Conservation (phyloP, 805 yeast species). For the Sugiyamaella boreocaroliniensis region DNA sequence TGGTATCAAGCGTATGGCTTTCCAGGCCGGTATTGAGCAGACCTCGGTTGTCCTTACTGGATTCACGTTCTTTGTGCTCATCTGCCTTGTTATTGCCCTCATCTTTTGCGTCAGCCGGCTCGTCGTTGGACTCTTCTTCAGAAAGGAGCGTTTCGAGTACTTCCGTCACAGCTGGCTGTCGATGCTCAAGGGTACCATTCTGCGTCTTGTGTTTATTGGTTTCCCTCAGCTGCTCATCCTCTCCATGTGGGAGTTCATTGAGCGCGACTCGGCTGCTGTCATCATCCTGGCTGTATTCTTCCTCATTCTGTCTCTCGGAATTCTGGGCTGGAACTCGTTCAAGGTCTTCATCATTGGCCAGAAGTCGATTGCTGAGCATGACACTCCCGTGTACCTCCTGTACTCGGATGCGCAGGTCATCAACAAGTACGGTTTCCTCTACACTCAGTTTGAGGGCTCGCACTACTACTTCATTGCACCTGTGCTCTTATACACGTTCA, state of each 20-base stretch:
- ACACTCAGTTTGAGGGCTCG: conserved; percentile 78
- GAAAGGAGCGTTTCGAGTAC: conserved; percentile 35
- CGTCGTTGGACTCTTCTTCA: conserved; percentile 27
- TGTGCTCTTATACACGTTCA: conserved; percentile 49
- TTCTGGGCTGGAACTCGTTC: conserved; percentile 59
- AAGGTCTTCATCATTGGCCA: conserved; percentile 60
- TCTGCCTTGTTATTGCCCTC: conserved; percentile 65
- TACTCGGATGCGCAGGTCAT: conserved; percentile 71
- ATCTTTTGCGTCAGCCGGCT: conserved; percentile 51
- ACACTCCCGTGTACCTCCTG: conserved; percentile 80
- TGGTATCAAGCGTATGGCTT: conserved; percentile 83
- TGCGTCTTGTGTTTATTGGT: conserved; percentile 76
- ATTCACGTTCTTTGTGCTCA: conserved; percentile 73
- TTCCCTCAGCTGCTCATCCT: conserved; percentile 74
- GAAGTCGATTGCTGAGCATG: conserved; percentile 49
- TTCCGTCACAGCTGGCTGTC: conserved; percentile 51
- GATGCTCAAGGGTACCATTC: conserved; percentile 69
- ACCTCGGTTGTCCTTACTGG: conserved; percentile 83
- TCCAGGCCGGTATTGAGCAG: conserved; percentile 66
- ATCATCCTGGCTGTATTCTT: conserved; percentile 73
- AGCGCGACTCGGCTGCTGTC: conserved; percentile 80
- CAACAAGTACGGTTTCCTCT: conserved; percentile 79
- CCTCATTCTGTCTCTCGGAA: conserved; percentile 51
- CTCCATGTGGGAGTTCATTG: conserved; percentile 82
- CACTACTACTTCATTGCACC: conserved; percentile 80